Conservation (phyloP, 331 rosid genomes). For the Saraca asoca region DNA sequence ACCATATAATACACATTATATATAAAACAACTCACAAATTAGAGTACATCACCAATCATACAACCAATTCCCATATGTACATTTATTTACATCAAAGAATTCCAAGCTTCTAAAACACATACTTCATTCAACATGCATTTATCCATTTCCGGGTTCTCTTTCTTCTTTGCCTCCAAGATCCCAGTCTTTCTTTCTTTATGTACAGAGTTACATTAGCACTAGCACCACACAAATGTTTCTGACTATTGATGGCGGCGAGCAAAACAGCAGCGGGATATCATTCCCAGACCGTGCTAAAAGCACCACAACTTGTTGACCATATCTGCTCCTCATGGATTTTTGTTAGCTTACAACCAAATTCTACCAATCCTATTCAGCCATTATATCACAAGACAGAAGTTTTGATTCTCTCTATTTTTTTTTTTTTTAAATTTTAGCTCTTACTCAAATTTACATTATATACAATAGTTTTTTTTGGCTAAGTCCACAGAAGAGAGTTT, state of each 20-base stretch:
- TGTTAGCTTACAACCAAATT: conserved; percentile 35
- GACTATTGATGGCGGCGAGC: conserved; percentile 15
- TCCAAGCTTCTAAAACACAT: conserved; percentile 41
- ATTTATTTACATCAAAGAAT: conserved; percentile 59
- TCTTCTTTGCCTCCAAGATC: conserved; percentile 5
- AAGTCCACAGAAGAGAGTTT: conserved; percentile 27
- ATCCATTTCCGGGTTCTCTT: conserved; percentile 14
- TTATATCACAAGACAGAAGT: conserved; percentile 32
- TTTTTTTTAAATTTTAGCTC: background rate
- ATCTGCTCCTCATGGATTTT: conserved; percentile 39
- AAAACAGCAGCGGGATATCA: conserved; percentile 29
- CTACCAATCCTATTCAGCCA: conserved; percentile 42
- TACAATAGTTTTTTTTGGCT: conserved; percentile 14
- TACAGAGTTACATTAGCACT: background rate
- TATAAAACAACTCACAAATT: conserved; percentile 35
- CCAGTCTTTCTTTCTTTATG: background rate
- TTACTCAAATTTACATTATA: conserved; percentile 36
- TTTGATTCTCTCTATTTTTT: background rate
- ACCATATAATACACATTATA: conserved; percentile 32
- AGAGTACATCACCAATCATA: conserved; percentile 35
- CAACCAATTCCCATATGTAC: conserved; percentile 37
- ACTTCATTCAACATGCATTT: conserved; percentile 24
- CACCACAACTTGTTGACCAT: conserved; percentile 37
- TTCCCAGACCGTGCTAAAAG: conserved; percentile 27
- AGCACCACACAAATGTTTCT: conserved; percentile 13